phyloP scores from a whole-genome alignment of 257 asterid genomes.

The Salvia miltiorrhiza region DNA sequence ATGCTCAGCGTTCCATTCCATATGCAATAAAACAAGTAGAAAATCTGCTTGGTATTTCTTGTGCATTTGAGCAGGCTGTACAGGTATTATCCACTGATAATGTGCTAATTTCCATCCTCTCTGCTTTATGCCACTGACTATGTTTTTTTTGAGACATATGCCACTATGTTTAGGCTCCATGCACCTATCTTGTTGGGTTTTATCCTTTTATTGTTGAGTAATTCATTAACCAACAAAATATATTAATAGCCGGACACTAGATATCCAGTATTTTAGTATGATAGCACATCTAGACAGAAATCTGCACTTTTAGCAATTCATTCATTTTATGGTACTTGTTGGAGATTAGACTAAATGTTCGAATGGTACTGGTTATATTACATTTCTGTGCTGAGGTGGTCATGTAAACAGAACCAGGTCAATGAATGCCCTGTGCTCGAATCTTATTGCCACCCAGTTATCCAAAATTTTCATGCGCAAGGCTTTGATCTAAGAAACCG shows the following conservation, averaged over 20 bases:
- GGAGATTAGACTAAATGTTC: background rate
- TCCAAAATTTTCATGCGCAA: background rate
- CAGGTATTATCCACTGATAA: constrained; percentile 54
- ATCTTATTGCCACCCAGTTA: background rate
- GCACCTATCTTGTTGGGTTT: background rate
- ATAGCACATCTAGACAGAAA: background rate
- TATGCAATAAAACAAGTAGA: constrained; percentile 88
- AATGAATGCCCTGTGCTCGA: background rate
- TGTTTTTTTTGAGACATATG: too few species aligned
- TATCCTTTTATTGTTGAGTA: background rate
- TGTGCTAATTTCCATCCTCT: background rate
- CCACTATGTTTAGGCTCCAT: background rate
- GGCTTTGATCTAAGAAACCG: background rate
- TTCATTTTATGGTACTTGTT: background rate
- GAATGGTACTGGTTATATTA: background rate
- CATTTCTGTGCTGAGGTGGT: background rate
- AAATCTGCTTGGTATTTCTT: constrained; percentile 91
- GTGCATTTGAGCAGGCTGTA: constrained; percentile 98
- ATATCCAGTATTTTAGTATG: constrained; percentile 1
- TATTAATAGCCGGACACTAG: background rate
- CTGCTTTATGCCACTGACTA: constrained; percentile 14
- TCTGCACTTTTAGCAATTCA: too few species aligned
- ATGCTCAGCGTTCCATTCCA: constrained; percentile 71
- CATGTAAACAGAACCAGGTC: background rate
- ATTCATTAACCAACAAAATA: background rate